Evolutionary conservation across 441 rosid species (phyloP), one percentile per base, ranked within the genome.

Genomic region (Pelargonium hybrid): DNA sequence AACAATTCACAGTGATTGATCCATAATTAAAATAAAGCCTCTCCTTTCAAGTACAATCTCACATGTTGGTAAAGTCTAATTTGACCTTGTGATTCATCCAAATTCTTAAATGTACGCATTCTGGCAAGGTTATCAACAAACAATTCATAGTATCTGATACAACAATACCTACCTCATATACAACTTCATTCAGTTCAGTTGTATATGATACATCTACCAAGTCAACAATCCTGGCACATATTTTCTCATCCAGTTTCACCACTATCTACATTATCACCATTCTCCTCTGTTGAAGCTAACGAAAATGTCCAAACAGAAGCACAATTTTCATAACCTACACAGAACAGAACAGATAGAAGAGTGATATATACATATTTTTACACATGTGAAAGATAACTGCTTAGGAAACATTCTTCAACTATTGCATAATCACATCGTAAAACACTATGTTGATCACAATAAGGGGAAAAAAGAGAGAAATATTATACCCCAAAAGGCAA

Each of bases 281-380:
- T 70, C 69, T 81, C 88, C 14, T 68, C 13, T 9, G 20, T 37
- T 5, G 85, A 74, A 50, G 80, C 80, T 23, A 68, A 80, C 14
- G 83, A 79, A 83, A 91, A 93, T 72, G 84, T 85, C 98, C 97
- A 91, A 0, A 93, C 83, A 15, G 89, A 84, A 14, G 83, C 84
- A 18, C 92, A 86, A 71, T 91, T 91, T 68, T 93, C 93, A 15
- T 84, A 80, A 68, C 73, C 94, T 90, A 52, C 68, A 48, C 2
- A 34, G 39, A 43, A 72, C 65, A 37, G 1, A 68, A 9, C 66
- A 47, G 8, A 14, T 2, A n/a, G n/a, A n/a, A 6, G 6, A 7
- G 7, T 63, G 20, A 41, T 14, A 6, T 45, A 62, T 26, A 52
- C 56, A 47, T 14, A 8, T n/a, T 45, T 5, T 56, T 25, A 56